Percentiles rank a stretch among this genome's conserved stretches.
phyloP scores from a whole-genome alignment of 2,329 filamentous ascomycete genomes.

The Phialophora chinensis region DNA sequence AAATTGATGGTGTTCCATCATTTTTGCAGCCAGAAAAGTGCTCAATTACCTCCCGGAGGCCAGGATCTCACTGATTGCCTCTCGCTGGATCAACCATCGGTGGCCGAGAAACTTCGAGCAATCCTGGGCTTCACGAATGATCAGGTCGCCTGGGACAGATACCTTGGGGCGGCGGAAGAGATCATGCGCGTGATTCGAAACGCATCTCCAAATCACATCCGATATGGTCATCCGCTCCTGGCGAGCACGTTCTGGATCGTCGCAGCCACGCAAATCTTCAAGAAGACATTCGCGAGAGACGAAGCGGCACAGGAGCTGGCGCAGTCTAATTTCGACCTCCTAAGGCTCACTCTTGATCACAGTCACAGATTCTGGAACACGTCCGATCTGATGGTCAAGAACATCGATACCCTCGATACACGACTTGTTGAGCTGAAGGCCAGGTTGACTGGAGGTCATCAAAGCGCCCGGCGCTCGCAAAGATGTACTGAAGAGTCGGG shows the following conservation, averaged over 20 bases:
- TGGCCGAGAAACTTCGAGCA: conserved; percentile 8
- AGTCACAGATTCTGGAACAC: conserved; percentile 18
- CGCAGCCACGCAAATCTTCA: conserved; percentile 16
- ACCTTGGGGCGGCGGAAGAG: conserved; percentile 12
- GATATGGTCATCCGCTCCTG: conserved; percentile 19
- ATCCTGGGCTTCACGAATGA: conserved; percentile 10
- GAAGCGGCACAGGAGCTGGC: conserved; percentile 8
- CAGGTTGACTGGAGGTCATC: conserved; percentile 1
- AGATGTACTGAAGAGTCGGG: neutral
- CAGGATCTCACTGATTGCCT: conserved; percentile 1
- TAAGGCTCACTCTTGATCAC: conserved; percentile 11
- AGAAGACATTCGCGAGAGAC: conserved; percentile 6
- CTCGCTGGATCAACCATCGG: neutral
- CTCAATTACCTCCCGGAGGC: neutral
- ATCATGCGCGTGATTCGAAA: conserved; percentile 19
- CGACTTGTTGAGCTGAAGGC: conserved; percentile 16
- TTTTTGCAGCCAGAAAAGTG: neutral
- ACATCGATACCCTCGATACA: conserved; percentile 13
- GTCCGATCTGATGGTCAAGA: conserved; percentile 15
- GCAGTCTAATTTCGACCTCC: conserved; percentile 14
- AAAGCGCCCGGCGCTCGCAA: neutral
- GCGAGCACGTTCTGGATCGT: conserved; percentile 19
- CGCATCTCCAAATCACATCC: conserved; percentile 8
- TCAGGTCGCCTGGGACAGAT: conserved; percentile 9
- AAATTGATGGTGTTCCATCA: conserved; percentile 7